phyloP scores from a whole-genome alignment of 148 eudicot genomes.

The Nepenthes mirabilis region DNA sequence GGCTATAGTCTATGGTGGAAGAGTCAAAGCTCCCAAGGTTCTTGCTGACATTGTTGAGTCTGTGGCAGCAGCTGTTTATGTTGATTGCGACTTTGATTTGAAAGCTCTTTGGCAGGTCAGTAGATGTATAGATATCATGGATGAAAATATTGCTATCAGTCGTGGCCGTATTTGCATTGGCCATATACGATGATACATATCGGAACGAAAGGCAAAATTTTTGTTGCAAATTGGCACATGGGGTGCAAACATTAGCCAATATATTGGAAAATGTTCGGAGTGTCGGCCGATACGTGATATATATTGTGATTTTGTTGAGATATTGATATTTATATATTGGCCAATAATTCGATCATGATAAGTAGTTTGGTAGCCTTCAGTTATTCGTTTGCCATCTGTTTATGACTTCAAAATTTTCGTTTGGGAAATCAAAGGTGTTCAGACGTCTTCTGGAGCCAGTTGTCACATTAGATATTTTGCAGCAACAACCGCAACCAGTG shows the following conservation, averaged over 20 bases:
- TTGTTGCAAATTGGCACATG: too few species aligned
- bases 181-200: too few species aligned
- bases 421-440: slow-evolving; percentile 27
- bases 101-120: slow-evolving; percentile 49
- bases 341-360: too few species aligned
- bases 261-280: too few species aligned
- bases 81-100: slow-evolving; percentile 50
- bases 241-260: too few species aligned
- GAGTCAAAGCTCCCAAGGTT: slow-evolving; percentile 70
- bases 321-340: too few species aligned
- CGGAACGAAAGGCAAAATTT: too few species aligned
- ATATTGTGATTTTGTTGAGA: too few species aligned
- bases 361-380: neutral
- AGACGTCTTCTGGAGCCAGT: slow-evolving; percentile 56
- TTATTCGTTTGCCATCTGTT: neutral
- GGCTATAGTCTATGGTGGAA: slow-evolving; percentile 60
- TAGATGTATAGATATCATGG: too few species aligned
- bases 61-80: slow-evolving; percentile 65
- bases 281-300: too few species aligned
- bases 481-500: slow-evolving; percentile 62
- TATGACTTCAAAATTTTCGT: neutral
- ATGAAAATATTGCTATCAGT: too few species aligned
- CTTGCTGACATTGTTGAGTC: slow-evolving; percentile 90
- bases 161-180: too few species aligned
- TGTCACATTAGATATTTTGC: slow-evolving; percentile 43